Percentiles rank a stretch among this genome's conserved stretches.
Conservation (phyloP, 192 early-diverging fungal species). For the Gryganskiella cystojenkinii region DNA sequence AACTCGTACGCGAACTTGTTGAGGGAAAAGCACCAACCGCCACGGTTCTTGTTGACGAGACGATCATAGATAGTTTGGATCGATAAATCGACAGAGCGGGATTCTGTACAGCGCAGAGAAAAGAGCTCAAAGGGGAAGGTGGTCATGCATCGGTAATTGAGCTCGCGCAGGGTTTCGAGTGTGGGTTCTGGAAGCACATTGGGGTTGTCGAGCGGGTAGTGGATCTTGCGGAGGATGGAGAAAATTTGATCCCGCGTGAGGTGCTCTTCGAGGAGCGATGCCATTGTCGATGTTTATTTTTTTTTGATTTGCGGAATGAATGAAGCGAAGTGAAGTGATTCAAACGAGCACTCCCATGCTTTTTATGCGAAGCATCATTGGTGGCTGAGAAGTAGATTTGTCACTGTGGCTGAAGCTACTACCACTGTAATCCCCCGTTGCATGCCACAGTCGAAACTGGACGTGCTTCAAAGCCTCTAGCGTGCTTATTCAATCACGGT, state of each 20-base stretch:
- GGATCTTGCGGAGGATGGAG: slow-evolving; percentile 10
- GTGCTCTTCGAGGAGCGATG: neutral
- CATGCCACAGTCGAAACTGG: no score
- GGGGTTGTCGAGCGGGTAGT: slow-evolving; percentile 18
- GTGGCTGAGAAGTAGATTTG: no score
- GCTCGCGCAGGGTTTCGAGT: slow-evolving; percentile 17
- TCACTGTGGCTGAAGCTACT: no score
- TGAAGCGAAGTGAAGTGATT: no score
- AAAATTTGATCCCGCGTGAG: slow-evolving; percentile 21
- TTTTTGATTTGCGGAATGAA: no score
- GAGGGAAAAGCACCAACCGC: slow-evolving; percentile 43
- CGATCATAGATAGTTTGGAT: slow-evolving; percentile 29
- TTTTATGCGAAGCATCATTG: no score
- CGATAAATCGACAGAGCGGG: slow-evolving; percentile 18
- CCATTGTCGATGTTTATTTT: no score
- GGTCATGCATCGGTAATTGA: slow-evolving; percentile 19
- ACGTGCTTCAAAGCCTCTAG: no score
- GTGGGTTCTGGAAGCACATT: slow-evolving; percentile 23
- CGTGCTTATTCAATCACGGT: no score
- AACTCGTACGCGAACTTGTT: slow-evolving; percentile 17
- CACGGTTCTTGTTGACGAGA: slow-evolving; percentile 20
- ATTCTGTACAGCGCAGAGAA: slow-evolving; percentile 12
- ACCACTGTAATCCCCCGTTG: no score
- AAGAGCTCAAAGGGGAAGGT: slow-evolving; percentile 33
- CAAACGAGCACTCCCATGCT: no score